Conservation (phyloP, 345 rosid genomes). For the Gossypium longicalyx region DNA sequence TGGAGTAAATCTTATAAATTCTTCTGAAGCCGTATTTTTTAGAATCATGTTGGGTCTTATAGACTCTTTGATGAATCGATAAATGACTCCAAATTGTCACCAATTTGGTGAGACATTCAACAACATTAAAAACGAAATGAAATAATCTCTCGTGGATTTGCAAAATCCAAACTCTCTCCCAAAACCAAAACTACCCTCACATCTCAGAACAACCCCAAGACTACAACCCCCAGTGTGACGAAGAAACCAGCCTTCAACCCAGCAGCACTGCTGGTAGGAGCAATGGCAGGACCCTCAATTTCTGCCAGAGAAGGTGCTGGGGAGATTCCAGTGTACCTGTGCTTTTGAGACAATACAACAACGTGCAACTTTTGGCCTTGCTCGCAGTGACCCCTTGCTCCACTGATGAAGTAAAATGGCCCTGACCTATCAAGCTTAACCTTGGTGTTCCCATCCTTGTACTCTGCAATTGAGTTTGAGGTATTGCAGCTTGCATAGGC, state of each 20-base stretch:
- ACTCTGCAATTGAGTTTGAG: constrained; percentile 45
- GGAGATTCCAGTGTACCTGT: constrained; percentile 32
- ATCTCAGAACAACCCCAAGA: constrained; percentile 29
- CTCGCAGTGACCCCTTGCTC: constrained; percentile 62
- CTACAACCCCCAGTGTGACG: constrained; percentile 13
- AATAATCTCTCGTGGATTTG: not conserved
- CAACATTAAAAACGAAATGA: not conserved
- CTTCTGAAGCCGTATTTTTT: not conserved
- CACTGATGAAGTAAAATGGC: constrained; percentile 75
- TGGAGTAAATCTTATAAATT: not conserved
- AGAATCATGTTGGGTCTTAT: not conserved
- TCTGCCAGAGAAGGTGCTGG: constrained; percentile 75
- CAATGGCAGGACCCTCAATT: constrained; percentile 50
- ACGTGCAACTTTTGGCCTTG: constrained; percentile 72
- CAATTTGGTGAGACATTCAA: not conserved
- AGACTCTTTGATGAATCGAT: not conserved
- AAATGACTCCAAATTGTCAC: not conserved
- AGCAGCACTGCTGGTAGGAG: constrained; percentile 49
- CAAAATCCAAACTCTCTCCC: not conserved
- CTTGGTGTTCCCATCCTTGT: constrained; percentile 66
- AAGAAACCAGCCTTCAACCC: constrained; percentile 24
- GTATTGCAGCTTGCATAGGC: constrained; percentile 61
- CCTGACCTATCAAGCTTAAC: constrained; percentile 59
- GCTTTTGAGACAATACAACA: constrained; percentile 49
- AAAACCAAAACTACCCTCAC: not conserved